phyloP scores from a whole-genome alignment of 805 yeast genomes.

The Saccharomycopsis guyanensis region DNA sequence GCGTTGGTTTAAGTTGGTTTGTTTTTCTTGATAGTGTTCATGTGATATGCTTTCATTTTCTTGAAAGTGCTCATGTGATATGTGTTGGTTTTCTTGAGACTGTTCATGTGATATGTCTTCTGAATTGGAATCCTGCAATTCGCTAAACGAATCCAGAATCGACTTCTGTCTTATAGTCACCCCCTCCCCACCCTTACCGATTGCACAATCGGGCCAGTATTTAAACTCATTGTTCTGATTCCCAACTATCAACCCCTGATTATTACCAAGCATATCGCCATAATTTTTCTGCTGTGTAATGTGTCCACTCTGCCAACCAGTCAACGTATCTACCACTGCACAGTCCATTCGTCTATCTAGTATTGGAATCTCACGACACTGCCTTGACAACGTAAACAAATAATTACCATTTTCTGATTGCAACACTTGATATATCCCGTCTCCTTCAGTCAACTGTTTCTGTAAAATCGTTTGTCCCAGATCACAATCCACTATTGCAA shows the following conservation, averaged over 20 bases:
- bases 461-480: background rate
- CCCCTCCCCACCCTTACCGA: slow-evolving; percentile 5
- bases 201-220: slow-evolving; percentile 5
- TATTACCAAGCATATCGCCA: slow-evolving; percentile 22
- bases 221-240: slow-evolving; percentile 21
- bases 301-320: slow-evolving; percentile 3
- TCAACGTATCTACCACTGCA: slow-evolving; percentile 15
- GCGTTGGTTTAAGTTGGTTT: too few species aligned
- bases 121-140: too few species aligned
- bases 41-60: too few species aligned
- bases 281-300: slow-evolving; percentile 23
- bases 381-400: slow-evolving; percentile 29
- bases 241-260: slow-evolving; percentile 28
- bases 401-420: slow-evolving; percentile 32
- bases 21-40: too few species aligned
- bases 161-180: background rate
- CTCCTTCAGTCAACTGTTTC: slow-evolving; percentile 21
- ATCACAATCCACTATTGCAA: slow-evolving; percentile 25
- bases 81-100: too few species aligned
- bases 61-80: too few species aligned
- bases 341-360: slow-evolving; percentile 31
- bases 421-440: slow-evolving; percentile 31
- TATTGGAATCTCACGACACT: slow-evolving; percentile 26
- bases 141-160: too few species aligned
- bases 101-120: too few species aligned